Conservation (phyloP, 495 filamentous ascomycete species). For the Trichoderma virens region DNA sequence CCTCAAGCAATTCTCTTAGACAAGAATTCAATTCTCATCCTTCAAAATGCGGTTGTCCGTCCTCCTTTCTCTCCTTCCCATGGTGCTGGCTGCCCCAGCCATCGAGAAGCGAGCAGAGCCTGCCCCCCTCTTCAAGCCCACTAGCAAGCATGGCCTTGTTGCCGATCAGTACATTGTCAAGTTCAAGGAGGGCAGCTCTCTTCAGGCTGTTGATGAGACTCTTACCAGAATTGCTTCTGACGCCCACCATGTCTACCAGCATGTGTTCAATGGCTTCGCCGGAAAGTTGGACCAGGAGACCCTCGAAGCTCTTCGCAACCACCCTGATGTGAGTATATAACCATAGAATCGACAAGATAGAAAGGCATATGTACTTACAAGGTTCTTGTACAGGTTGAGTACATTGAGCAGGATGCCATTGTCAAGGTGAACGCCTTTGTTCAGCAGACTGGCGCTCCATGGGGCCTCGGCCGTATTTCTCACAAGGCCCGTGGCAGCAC, state of each 20-base stretch:
- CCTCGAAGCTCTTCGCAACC: slow-evolving; percentile 33
- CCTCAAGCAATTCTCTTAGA: not conserved
- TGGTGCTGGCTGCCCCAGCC: slow-evolving; percentile 27
- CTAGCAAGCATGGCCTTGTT: slow-evolving; percentile 24
- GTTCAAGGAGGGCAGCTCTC: slow-evolving; percentile 36
- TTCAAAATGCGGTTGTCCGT: slow-evolving; percentile 22
- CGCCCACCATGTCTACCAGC: slow-evolving; percentile 36
- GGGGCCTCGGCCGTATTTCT: slow-evolving; percentile 54
- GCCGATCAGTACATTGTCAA: slow-evolving; percentile 51
- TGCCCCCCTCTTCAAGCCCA: slow-evolving; percentile 23
- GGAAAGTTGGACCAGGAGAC: slow-evolving; percentile 25
- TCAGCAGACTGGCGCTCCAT: slow-evolving; percentile 46
- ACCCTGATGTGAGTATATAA: slow-evolving; percentile 26
- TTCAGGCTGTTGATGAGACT: slow-evolving; percentile 27
- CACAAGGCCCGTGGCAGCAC: slow-evolving; percentile 30
- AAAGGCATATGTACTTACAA: slow-evolving; percentile 12
- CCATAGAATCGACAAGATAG: not conserved
- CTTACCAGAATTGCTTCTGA: slow-evolving; percentile 26
- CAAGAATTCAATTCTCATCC: slow-evolving; percentile 9
- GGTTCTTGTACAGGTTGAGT: slow-evolving; percentile 33
- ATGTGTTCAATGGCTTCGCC: slow-evolving; percentile 40
- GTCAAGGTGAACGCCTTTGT: slow-evolving; percentile 29
- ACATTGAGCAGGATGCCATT: slow-evolving; percentile 42
- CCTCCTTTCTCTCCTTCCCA: slow-evolving; percentile 23
- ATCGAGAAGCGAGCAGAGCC: slow-evolving; percentile 16